Evolutionary conservation across 1,284 basidiomycete species (phyloP).

Genomic region (Apiotrichum gamsii): DNA sequence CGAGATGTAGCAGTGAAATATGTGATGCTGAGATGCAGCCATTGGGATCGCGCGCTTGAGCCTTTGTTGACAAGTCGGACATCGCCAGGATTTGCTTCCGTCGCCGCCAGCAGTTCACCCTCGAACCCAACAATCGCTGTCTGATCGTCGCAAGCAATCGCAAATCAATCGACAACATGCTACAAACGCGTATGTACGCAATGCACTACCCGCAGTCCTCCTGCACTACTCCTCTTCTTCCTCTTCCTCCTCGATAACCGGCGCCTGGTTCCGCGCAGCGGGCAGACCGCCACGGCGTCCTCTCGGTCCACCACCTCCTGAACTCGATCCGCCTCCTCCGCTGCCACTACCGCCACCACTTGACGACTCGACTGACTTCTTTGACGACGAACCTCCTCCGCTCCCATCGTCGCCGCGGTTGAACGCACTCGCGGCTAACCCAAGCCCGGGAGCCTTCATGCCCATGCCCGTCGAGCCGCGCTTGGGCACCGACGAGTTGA

Average conservation of each 20-base stretch:
- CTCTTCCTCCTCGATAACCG: constrained; percentile 5
- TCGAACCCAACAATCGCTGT: too few species aligned
- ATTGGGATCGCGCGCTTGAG: too few species aligned
- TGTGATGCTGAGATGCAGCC: background rate
- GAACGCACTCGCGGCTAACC: too few species aligned
- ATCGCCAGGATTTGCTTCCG: constrained; percentile 5
- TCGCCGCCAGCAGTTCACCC: too few species aligned
- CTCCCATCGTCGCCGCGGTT: too few species aligned
- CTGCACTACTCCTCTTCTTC: constrained; percentile 1
- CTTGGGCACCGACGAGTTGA: background rate
- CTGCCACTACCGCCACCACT: background rate
- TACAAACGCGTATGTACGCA: background rate
- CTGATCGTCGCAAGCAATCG: too few species aligned
- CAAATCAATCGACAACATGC: background rate
- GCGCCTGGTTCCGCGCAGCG: background rate
- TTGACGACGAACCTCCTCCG: background rate
- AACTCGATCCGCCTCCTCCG: background rate
- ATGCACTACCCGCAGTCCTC: background rate
- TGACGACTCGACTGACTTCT: background rate
- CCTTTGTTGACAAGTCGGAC: constrained; percentile 15
- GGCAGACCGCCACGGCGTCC: background rate
- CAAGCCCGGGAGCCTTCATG: too few species aligned
- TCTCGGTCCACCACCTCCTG: background rate
- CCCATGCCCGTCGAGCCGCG: too few species aligned
- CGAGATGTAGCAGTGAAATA: background rate